Conservation (phyloP, 1,284 basidiomycete genomes). For the Stereum hirsutum region DNA sequence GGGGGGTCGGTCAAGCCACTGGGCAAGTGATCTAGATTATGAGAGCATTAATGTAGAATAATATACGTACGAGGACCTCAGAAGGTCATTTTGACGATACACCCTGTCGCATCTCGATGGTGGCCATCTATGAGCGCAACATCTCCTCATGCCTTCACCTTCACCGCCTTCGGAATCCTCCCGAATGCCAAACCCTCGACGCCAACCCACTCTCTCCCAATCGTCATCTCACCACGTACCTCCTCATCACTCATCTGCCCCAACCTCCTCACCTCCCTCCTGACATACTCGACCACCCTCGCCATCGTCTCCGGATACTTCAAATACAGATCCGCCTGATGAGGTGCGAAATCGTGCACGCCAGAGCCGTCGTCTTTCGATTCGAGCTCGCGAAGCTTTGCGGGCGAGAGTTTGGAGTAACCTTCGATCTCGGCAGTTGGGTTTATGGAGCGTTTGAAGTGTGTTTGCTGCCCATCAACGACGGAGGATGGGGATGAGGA, state of each 20-base stretch:
- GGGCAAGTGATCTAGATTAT: too few species aligned
- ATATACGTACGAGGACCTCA: too few species aligned
- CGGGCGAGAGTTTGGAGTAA: slow-evolving; percentile 40
- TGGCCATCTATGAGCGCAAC: too few species aligned
- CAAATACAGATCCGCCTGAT: slow-evolving; percentile 57
- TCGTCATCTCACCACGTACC: slow-evolving; percentile 32
- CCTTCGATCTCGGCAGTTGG: slow-evolving; percentile 50
- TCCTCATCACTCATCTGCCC: slow-evolving; percentile 66
- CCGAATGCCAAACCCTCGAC: slow-evolving; percentile 20
- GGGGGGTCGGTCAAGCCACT: too few species aligned
- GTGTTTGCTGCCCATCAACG: too few species aligned
- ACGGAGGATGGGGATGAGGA: not conserved
- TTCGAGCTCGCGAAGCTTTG: slow-evolving; percentile 43
- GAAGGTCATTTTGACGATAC: too few species aligned
- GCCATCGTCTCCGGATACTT: slow-evolving; percentile 74
- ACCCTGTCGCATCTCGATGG: too few species aligned
- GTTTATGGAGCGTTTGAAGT: slow-evolving; percentile 60
- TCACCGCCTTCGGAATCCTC: too few species aligned
- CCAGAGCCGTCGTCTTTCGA: slow-evolving; percentile 56
- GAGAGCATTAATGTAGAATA: too few species aligned
- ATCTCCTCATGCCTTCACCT: too few species aligned
- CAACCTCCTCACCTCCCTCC: slow-evolving; percentile 70
- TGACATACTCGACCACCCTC: slow-evolving; percentile 66
- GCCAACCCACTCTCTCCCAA: slow-evolving; percentile 19
- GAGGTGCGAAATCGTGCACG: slow-evolving; percentile 60